Evolutionary conservation across 768 basidiomycete species (phyloP).

Genomic region (Leccinellum albellum): DNA sequence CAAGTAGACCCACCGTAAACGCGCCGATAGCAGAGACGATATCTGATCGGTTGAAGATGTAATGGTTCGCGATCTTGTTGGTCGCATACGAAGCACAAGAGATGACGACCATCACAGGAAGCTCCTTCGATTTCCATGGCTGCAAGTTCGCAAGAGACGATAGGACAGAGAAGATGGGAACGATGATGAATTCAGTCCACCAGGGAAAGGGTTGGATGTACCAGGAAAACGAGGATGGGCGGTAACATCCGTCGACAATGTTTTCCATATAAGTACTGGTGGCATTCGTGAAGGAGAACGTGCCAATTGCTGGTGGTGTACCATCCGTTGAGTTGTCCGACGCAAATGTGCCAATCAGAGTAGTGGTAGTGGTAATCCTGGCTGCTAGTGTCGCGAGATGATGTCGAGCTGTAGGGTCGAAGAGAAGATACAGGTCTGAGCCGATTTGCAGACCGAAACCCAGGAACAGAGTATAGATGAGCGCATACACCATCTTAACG

Average conservation of each 20-base stretch:
- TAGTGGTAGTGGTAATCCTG: slow-evolving; percentile 44
- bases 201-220: slow-evolving; percentile 77
- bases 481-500: slow-evolving; percentile 86
- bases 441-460: slow-evolving; percentile 85
- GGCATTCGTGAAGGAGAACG: slow-evolving; percentile 63
- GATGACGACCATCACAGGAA: slow-evolving; percentile 81
- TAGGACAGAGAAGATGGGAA: slow-evolving; percentile 68
- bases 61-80: slow-evolving; percentile 80
- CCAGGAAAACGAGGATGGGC: slow-evolving; percentile 64
- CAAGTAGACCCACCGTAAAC: slow-evolving; percentile 73
- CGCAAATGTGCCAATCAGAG: slow-evolving; percentile 63
- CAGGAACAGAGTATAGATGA: slow-evolving; percentile 81
- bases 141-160: slow-evolving; percentile 78
- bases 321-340: slow-evolving; percentile 48
- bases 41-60: slow-evolving; percentile 81
- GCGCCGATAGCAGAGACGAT: slow-evolving; percentile 83
- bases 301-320: slow-evolving; percentile 48
- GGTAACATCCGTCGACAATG: slow-evolving; percentile 67
- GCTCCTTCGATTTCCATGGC: slow-evolving; percentile 65
- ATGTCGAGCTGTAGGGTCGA: slow-evolving; percentile 56
- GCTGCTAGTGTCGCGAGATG: slow-evolving; percentile 53
- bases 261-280: slow-evolving; percentile 43
- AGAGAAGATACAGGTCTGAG: slow-evolving; percentile 71
- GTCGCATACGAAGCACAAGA: slow-evolving; percentile 76
- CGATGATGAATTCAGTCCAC: slow-evolving; percentile 74